phyloP scores from a whole-genome alignment of 192 early-diverging fungal genomes.

The Podila verticillata region DNA sequence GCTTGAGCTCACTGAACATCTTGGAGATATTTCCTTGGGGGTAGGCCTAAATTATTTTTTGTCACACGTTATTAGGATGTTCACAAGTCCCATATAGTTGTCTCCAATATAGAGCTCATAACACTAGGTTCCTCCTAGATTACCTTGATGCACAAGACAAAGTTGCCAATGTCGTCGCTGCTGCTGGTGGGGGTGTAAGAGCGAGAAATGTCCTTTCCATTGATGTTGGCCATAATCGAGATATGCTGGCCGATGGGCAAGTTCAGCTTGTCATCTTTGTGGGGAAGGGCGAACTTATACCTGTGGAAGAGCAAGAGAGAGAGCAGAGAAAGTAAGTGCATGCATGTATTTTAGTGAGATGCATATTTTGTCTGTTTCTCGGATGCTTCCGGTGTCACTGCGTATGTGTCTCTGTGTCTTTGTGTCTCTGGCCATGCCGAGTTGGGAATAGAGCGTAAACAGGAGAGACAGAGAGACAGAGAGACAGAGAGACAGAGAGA shows the following conservation, averaged over 20 bases:
- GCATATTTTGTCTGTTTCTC: background rate
- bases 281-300: slow-evolving; percentile 87
- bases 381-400: background rate
- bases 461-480: background rate
- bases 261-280: slow-evolving; percentile 74
- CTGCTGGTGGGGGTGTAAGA: slow-evolving; percentile 93
- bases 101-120: slow-evolving; percentile 3
- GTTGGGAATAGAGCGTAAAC: too few species aligned
- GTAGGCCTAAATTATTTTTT: slow-evolving; percentile 66
- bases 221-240: slow-evolving; percentile 83
- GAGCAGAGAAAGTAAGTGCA: too few species aligned
- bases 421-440: too few species aligned
- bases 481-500: background rate
- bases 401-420: too few species aligned
- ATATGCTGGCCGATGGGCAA: slow-evolving; percentile 96
- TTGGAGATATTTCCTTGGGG: slow-evolving; percentile 84
- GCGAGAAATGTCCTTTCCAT: slow-evolving; percentile 84
- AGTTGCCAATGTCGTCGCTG: slow-evolving; percentile 86
- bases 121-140: background rate
- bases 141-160: slow-evolving; percentile 94
- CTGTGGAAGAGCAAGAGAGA: slow-evolving; percentile 36
- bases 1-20: slow-evolving; percentile 68
- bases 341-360: too few species aligned
- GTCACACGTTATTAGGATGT: background rate
- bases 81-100: too few species aligned